phyloP scores from a whole-genome alignment of 1,284 basidiomycete genomes.

The Ganoderma leucocontextum region DNA sequence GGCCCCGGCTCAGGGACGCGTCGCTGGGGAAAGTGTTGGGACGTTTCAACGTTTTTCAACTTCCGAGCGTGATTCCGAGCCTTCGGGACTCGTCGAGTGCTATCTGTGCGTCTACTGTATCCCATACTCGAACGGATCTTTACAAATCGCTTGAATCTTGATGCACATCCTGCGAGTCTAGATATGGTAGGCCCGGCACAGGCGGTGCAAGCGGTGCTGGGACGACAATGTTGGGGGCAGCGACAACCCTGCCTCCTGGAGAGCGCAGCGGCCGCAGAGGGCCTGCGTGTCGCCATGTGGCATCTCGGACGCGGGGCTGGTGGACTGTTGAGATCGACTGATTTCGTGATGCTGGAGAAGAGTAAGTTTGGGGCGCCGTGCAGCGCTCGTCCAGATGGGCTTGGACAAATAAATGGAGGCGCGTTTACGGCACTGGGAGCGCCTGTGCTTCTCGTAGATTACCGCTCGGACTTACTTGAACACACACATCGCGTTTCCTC shows the following conservation, averaged over 20 bases:
- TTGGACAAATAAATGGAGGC: conserved; percentile 23
- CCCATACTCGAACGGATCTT: conserved; percentile 28
- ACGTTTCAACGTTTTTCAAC: conserved; percentile 24
- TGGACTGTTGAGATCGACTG: conserved; percentile 26
- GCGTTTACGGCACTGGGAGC: conserved; percentile 29
- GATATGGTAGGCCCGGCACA: conserved; percentile 10
- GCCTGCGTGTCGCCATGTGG: conserved; percentile 10
- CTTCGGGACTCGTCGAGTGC: conserved; percentile 14
- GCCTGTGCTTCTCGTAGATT: conserved; percentile 31
- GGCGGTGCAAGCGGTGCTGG: conserved; percentile 34
- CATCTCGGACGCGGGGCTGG: conserved; percentile 15
- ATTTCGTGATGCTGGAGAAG: conserved; percentile 25
- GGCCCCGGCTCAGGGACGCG: conserved; percentile 10
- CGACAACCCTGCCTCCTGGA: conserved; percentile 12
- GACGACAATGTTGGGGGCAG: background rate
- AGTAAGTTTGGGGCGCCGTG: conserved; percentile 4
- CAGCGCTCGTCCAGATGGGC: conserved; percentile 13
- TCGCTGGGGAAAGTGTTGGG: conserved; percentile 10
- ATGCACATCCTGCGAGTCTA: conserved; percentile 18
- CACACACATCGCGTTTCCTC: conserved; percentile 21
- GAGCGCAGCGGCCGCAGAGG: conserved; percentile 14
- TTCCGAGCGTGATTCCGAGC: conserved; percentile 17
- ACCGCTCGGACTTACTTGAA: conserved; percentile 34
- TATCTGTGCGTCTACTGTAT: conserved; percentile 25
- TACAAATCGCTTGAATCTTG: conserved; percentile 29